phyloP scores from a whole-genome alignment of 2,329 filamentous ascomycete genomes.

The Cladobotryum protrusum region DNA sequence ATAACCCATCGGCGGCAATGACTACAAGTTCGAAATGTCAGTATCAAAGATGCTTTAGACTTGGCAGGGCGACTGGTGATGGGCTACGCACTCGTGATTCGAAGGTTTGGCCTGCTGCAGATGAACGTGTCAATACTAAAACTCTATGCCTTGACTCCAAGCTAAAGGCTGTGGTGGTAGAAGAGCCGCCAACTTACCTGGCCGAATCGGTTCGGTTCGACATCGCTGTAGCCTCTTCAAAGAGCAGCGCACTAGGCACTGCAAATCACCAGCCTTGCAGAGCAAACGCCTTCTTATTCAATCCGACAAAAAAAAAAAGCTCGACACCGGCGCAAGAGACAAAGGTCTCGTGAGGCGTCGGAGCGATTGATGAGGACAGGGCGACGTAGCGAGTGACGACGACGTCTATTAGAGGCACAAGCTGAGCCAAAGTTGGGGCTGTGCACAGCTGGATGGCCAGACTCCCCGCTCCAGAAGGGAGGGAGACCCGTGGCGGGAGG shows the following conservation, averaged over 20 bases:
- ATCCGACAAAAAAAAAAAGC: background rate
- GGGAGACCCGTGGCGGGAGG: conserved; percentile 2
- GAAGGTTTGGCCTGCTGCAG: conserved; percentile 72
- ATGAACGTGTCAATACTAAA: background rate
- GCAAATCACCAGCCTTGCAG: conserved; percentile 7
- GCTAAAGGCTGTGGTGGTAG: background rate
- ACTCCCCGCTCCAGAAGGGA: conserved; percentile 6
- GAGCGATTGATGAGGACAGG: conserved; percentile 4
- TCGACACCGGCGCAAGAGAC: conserved; percentile 3
- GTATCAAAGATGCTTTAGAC: background rate
- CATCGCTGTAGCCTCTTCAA: conserved; percentile 5
- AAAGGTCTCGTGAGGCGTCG: conserved; percentile 5
- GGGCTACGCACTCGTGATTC: conserved; percentile 73
- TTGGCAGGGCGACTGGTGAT: background rate
- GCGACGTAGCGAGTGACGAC: conserved; percentile 9
- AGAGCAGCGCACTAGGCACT: conserved; percentile 10
- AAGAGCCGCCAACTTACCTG: conserved; percentile 5
- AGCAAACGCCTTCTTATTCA: background rate
- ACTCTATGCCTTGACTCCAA: background rate
- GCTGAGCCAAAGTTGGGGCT: conserved; percentile 11
- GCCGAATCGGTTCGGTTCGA: conserved; percentile 9
- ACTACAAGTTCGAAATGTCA: conserved; percentile 48
- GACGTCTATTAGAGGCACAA: conserved; percentile 7
- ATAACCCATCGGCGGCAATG: conserved; percentile 95
- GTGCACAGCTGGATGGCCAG: conserved; percentile 10